Conservation (phyloP, 1,139 yeast species). For the Yamadazyma membranifaciens region DNA sequence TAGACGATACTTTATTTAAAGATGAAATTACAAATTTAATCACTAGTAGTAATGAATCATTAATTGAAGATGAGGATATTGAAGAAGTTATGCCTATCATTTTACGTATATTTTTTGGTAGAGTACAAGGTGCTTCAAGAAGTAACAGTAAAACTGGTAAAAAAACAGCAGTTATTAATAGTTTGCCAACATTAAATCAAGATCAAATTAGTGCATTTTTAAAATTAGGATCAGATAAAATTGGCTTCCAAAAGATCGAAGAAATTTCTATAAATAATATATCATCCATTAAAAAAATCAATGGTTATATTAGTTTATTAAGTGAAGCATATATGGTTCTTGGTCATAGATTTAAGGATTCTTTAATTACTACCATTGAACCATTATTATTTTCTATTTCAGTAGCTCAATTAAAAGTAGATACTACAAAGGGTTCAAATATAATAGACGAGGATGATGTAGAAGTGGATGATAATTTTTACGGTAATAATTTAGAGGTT, state of each 20-base stretch:
- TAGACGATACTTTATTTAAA: slow-evolving; percentile 80
- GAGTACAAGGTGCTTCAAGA: slow-evolving; percentile 60
- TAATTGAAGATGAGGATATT: slow-evolving; percentile 62
- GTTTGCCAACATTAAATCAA: slow-evolving; percentile 62
- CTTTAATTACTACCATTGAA: slow-evolving; percentile 51
- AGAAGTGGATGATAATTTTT: neutral
- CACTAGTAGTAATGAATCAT: slow-evolving; percentile 46
- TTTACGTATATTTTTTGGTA: slow-evolving; percentile 79
- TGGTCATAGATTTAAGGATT: slow-evolving; percentile 55
- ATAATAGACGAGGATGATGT: slow-evolving; percentile 1
- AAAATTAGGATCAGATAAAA: slow-evolving; percentile 56
- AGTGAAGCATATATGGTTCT: slow-evolving; percentile 61
- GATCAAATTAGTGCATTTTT: slow-evolving; percentile 59
- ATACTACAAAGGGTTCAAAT: slow-evolving; percentile 15
- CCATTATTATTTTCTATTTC: slow-evolving; percentile 62
- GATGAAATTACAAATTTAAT: slow-evolving; percentile 77
- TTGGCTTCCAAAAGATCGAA: slow-evolving; percentile 43
- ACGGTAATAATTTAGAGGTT: slow-evolving; percentile 12
- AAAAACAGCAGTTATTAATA: slow-evolving; percentile 72
- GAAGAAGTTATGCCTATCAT: slow-evolving; percentile 65
- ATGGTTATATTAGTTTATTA: slow-evolving; percentile 72
- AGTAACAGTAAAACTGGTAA: slow-evolving; percentile 73
- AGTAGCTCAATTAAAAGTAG: slow-evolving; percentile 51
- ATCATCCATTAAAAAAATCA: slow-evolving; percentile 46
- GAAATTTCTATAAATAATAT: slow-evolving; percentile 17